Conservation (phyloP, 139 green algal genomes). For the Micractinium conductrix region DNA sequence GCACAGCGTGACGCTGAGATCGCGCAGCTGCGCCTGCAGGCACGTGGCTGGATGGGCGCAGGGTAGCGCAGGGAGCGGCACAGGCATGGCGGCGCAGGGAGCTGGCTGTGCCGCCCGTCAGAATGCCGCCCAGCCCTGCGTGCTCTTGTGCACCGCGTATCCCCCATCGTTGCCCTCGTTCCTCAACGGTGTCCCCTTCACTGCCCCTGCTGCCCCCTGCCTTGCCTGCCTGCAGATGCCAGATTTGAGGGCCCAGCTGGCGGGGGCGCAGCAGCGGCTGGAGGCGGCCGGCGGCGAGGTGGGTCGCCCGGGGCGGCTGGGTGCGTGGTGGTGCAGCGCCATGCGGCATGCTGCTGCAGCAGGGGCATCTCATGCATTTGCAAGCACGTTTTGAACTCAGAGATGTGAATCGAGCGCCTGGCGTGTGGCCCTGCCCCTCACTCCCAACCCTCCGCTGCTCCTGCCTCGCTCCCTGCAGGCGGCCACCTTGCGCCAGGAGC, state of each 20-base stretch:
- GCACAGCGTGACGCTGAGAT: slow-evolving; percentile 22
- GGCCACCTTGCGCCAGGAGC: not conserved
- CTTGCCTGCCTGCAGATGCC: slow-evolving; percentile 20
- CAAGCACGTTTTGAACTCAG: too few relatives aligned
- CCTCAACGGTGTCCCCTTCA: too few relatives aligned
- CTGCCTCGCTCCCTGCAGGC: not conserved
- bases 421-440: too few relatives aligned
- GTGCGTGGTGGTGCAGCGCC: not conserved
- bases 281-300: slow-evolving; percentile 5
- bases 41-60: not conserved
- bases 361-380: too few relatives aligned
- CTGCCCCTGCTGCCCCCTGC: too few relatives aligned
- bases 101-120: not conserved
- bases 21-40: slow-evolving; percentile 32
- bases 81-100: too few relatives aligned
- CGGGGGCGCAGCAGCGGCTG: not conserved
- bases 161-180: too few relatives aligned
- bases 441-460: too few relatives aligned
- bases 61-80: too few relatives aligned
- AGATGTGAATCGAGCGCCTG: too few relatives aligned
- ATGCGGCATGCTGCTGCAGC: not conserved
- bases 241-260: not conserved
- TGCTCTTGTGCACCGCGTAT: too few relatives aligned
- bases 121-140: too few relatives aligned
- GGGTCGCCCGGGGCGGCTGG: not conserved